Percentiles rank a stretch among this genome's conserved stretches.
phyloP scores from a whole-genome alignment of 202 grass and related monocot species.

The Carex sylvatica region DNA sequence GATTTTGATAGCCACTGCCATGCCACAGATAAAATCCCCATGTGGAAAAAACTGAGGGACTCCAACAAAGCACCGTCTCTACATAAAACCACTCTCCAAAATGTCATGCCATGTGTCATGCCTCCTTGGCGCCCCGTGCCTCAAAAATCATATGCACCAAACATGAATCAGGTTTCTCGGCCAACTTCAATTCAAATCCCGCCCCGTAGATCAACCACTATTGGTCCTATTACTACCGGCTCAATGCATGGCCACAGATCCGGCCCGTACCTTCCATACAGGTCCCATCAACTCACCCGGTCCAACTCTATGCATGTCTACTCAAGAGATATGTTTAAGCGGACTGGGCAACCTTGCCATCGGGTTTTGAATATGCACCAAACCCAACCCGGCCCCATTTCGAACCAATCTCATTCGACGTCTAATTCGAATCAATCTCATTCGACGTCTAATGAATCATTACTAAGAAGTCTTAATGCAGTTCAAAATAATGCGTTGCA shows the following conservation, averaged over 20 bases:
- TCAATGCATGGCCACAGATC: constrained; percentile 25
- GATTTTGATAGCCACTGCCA: constrained; percentile 57
- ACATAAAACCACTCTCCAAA: not conserved
- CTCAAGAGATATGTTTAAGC: constrained; percentile 4
- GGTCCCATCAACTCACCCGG: constrained; percentile 18
- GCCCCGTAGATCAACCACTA: constrained; percentile 28
- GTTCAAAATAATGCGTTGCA: constrained; percentile 36
- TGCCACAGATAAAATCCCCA: constrained; percentile 62
- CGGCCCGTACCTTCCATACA: constrained; percentile 20
- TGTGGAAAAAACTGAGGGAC: constrained; percentile 53
- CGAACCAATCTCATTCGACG: constrained; percentile 1
- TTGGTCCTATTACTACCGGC: constrained; percentile 35
- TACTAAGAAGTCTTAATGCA: constrained; percentile 13
- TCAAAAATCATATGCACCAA: constrained; percentile 8
- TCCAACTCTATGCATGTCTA: constrained; percentile 18
- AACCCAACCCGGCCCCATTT: constrained; percentile 14
- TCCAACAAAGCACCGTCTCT: constrained; percentile 32
- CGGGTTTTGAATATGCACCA: constrained; percentile 27
- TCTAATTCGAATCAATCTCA: constrained; percentile 20
- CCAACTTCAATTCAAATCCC: constrained; percentile 16
- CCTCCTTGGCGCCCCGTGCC: not conserved
- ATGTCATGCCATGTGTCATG: not conserved
- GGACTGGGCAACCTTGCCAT: constrained; percentile 26
- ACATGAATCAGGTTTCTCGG: constrained; percentile 9
- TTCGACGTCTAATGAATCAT: constrained; percentile 9